Evolutionary conservation across 441 rosid species (phyloP).

Genomic region (Jatropha podagrica): DNA sequence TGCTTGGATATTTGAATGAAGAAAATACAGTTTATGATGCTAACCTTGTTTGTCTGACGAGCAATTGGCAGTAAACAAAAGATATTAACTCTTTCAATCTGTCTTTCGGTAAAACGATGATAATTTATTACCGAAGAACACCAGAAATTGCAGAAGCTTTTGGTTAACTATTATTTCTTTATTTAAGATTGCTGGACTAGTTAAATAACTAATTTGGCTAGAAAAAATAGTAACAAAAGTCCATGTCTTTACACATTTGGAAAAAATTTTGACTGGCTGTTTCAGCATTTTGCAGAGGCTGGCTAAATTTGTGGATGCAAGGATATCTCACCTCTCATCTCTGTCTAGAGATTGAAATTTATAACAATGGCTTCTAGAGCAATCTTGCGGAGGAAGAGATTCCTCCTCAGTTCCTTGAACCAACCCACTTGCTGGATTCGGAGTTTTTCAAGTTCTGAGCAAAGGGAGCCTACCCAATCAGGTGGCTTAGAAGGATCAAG

Average conservation of each 20-base stretch:
- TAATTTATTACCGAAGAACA: not conserved
- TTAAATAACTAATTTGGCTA: not conserved
- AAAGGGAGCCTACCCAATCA: conserved; percentile 29
- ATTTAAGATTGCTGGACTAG: not conserved
- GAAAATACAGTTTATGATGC: not conserved
- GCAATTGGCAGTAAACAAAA: not conserved
- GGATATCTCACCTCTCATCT: conserved; percentile 24
- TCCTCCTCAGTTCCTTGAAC: conserved; percentile 33
- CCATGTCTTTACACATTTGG: not conserved
- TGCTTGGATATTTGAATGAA: too few species aligned
- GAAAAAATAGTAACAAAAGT: not conserved
- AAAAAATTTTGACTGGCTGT: not conserved
- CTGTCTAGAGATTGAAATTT: conserved; percentile 26
- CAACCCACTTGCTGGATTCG: conserved; percentile 37
- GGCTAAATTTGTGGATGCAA: conserved; percentile 30
- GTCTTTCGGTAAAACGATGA: not conserved
- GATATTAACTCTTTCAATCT: not conserved
- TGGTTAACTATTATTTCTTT: not conserved
- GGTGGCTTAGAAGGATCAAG: conserved; percentile 24
- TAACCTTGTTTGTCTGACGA: not conserved
- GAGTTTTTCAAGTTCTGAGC: conserved; percentile 40
- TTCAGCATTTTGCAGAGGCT: conserved; percentile 26
- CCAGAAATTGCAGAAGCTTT: not conserved
- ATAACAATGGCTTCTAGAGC: conserved; percentile 64
- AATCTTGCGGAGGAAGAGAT: conserved; percentile 54